phyloP scores from a whole-genome alignment of 495 filamentous ascomycete species.

The Tuber aestivum region DNA sequence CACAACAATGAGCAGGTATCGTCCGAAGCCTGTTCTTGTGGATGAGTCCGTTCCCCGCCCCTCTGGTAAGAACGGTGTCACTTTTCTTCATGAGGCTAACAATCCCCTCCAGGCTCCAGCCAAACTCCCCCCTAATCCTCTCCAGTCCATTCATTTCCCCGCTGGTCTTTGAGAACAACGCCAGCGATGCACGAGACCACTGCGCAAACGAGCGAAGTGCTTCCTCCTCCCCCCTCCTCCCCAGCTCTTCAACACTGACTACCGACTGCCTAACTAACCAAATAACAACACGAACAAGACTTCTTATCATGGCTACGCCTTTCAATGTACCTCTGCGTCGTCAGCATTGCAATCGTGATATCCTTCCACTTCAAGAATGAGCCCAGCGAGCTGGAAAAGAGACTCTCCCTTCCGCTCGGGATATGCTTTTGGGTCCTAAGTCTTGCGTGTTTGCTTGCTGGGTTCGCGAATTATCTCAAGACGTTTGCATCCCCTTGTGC shows the following conservation, averaged over 20 bases:
- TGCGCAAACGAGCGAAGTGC: conserved; percentile 72
- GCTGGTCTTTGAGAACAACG: conserved; percentile 80
- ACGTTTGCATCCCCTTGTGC: conserved; percentile 19
- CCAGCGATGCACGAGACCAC: conserved; percentile 80
- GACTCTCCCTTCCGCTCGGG: conserved; percentile 76
- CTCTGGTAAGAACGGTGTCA: neutral
- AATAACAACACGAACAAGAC: conserved; percentile 37
- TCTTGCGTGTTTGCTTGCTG: conserved; percentile 65
- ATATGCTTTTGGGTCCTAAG: conserved; percentile 81
- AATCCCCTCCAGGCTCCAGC: conserved; percentile 22
- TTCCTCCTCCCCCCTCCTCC: conserved; percentile 19
- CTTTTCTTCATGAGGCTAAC: neutral
- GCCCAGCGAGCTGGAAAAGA: conserved; percentile 63
- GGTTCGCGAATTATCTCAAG: conserved; percentile 76
- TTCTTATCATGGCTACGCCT: conserved; percentile 95
- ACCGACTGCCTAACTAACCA: neutral
- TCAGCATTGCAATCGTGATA: conserved; percentile 79
- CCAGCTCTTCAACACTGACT: neutral
- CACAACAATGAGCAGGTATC: conserved; percentile 17
- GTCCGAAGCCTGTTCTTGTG: conserved; percentile 23
- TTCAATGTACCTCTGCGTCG: conserved; percentile 82
- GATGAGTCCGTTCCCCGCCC: conserved; percentile 21
- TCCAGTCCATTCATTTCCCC: conserved; percentile 66
- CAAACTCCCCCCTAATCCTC: conserved; percentile 50
- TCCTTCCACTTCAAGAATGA: conserved; percentile 81